Base-by-base conservation (phyloP, 2,329 filamentous ascomycete species). In the Paracoccidioides brasiliensis region DNA sequence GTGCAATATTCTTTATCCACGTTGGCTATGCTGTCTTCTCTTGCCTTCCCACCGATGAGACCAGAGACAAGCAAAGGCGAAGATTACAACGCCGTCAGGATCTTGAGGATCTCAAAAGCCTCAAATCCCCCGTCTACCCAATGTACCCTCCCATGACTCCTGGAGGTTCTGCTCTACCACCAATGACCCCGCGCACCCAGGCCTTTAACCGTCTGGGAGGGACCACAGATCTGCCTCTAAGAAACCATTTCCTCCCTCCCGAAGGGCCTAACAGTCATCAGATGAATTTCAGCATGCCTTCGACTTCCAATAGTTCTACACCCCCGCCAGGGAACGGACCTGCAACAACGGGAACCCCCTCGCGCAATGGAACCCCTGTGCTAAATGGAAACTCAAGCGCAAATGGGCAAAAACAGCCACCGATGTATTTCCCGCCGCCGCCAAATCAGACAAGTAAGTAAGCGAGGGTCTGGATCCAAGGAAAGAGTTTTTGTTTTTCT, bases 1-100 rank as follows among this genome's bases (percentile, higher is more conserved):
- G 79, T 46, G 60, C 71, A 6, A 69, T 82, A 41, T 81, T 80
- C 64, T 64, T 70, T 43, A 62, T 71, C 51, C 75, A 80, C 60
- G 58, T 80, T 59, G 60, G 73, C 57, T 61, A 81, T 48, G 72
- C 74, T 45, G 55, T 76, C 46, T 74, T 73, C 61, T 78, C 75
- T 44, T 72, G 75, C 60, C 71, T 76, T 61, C 66, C 70, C 15
- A 73, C 70, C 4, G 64, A 69, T 49, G 68, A 69, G 56, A 71
- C 72, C 57, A 66, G 64, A 9, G 64, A 65, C 41, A 59, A 53
- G 42, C 55, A 59, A 37, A 53, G 35, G 10, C 60, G 67, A 53
- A 59, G 66, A 42, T 56, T 67, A 33, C 68, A 70, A 59, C 62
- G 64, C 56, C 61, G 68, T 55, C 64, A 69, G 66, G 71, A 45